These are phyloP conservation scores for Fusarium gaditjirri DNA, from an alignment of 2,329 filamentous ascomycete genomes.

Conservation along the genomic window DNA sequence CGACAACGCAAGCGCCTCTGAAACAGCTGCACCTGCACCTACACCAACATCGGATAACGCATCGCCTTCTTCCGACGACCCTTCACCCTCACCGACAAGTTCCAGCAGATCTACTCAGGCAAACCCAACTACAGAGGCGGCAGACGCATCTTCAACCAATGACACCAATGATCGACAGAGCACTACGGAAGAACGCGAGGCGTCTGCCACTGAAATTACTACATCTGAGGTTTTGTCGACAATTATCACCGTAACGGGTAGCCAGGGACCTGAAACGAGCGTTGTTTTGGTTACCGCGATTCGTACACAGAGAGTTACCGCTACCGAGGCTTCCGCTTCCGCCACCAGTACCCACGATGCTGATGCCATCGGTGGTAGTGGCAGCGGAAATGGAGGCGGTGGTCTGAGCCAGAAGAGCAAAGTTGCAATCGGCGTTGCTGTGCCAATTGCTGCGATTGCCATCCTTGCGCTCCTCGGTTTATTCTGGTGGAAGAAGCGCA, in stretches of 20 bases:
- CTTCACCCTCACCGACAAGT: slow-evolving; percentile 3
- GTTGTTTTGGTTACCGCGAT: slow-evolving; percentile 45
- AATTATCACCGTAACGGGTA: slow-evolving; percentile 42
- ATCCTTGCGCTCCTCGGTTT: slow-evolving; percentile 80
- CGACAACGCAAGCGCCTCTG: slow-evolving; percentile 9
- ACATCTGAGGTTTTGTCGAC: slow-evolving; percentile 33
- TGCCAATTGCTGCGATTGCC: slow-evolving; percentile 89
- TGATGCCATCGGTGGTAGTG: slow-evolving; percentile 42
- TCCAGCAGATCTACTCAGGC: slow-evolving; percentile 10
- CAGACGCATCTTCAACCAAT: slow-evolving; percentile 17
- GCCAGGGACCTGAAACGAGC: slow-evolving; percentile 35
- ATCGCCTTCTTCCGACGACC: slow-evolving; percentile 17
- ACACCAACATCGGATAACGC: slow-evolving; percentile 12
- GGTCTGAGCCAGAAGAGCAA: slow-evolving; percentile 71
- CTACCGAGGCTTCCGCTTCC: slow-evolving; percentile 28
- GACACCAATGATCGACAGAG: slow-evolving; percentile 24
- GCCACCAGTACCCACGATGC: slow-evolving; percentile 44
- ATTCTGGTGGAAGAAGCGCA: slow-evolving; percentile 89
- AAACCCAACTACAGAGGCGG: slow-evolving; percentile 20
- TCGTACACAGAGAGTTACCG: slow-evolving; percentile 30
- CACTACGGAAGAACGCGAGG: slow-evolving; percentile 11
- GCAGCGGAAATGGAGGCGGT: slow-evolving; percentile 51
- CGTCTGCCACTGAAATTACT: slow-evolving; percentile 23
- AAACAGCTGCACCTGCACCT: slow-evolving; percentile 9
- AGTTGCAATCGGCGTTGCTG: slow-evolving; percentile 92